These are phyloP conservation scores for Urtica urens DNA, from an alignment of 306 rosid genomes.

Conservation along the genomic window DNA sequence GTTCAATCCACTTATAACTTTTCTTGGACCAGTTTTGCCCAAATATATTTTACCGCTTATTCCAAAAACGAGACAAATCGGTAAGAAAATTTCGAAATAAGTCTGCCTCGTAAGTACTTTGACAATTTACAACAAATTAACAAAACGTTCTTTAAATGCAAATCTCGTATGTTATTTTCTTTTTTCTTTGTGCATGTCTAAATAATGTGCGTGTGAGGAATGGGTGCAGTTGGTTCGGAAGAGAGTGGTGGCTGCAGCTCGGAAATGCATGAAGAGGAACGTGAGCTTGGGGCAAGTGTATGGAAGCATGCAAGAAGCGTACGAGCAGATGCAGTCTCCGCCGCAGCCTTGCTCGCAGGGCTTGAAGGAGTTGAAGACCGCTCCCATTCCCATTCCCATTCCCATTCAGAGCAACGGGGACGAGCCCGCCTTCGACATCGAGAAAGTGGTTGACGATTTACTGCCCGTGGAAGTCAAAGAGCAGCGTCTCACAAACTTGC, in stretches of 20 bases:
- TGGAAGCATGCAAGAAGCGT: conserved; percentile 64
- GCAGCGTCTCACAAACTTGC: conserved; percentile 73
- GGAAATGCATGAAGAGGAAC: conserved; percentile 36
- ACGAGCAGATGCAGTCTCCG: conserved; percentile 65
- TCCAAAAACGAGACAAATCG: too few relatives aligned
- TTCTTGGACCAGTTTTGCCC: too few relatives aligned
- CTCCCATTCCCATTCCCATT: conserved; percentile 49
- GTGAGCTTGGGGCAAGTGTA: conserved; percentile 58
- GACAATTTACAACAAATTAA: too few relatives aligned
- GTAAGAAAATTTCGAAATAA: too few relatives aligned
- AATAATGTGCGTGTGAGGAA: too few relatives aligned
- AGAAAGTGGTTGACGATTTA: conserved; percentile 63
- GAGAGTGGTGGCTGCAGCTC: conserved; percentile 44
- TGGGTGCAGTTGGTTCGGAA: conserved; percentile 53
- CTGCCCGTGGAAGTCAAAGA: conserved; percentile 78
- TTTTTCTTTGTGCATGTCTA: too few relatives aligned
- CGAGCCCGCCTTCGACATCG: conserved; percentile 52
- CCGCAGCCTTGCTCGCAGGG: conserved; percentile 37
- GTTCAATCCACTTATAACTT: too few relatives aligned
- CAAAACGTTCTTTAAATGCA: too few relatives aligned
- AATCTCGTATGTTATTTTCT: too few relatives aligned
- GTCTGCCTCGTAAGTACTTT: too few relatives aligned
- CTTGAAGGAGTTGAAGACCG: conserved; percentile 51
- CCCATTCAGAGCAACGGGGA: conserved; percentile 39
- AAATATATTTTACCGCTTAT: too few relatives aligned